Conservation (phyloP, 768 basidiomycete species). For the Favolaschia claudopus region DNA sequence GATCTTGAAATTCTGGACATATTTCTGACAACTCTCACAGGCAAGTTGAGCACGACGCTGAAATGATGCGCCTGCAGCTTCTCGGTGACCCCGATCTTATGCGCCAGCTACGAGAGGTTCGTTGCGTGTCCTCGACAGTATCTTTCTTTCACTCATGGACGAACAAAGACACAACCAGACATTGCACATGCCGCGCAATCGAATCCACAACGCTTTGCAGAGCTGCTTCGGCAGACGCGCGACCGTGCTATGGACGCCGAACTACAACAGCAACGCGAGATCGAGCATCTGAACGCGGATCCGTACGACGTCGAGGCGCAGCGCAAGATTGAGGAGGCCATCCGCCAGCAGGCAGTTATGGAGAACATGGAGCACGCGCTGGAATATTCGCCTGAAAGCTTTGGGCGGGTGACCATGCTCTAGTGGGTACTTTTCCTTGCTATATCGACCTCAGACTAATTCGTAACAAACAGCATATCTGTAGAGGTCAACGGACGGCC, state of each 20-base stretch:
- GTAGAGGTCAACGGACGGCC: conserved; percentile 92
- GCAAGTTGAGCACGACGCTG: conserved; percentile 78
- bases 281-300: conserved; percentile 79
- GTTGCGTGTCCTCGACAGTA: no score
- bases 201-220: conserved; percentile 78
- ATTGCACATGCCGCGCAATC: conserved; percentile 73
- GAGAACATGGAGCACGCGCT: conserved; percentile 96
- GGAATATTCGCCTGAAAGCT: conserved; percentile 92
- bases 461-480: conserved; percentile 64
- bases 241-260: conserved; percentile 63
- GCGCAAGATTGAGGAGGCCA: conserved; percentile 90
- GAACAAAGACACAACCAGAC: conserved; percentile 90
- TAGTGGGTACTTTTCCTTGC: conserved; percentile 65
- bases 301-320: conserved; percentile 95
- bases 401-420: conserved; percentile 95
- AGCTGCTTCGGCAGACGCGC: conserved; percentile 69
- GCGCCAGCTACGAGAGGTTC: conserved; percentile 72
- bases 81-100: conserved; percentile 86
- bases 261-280: conserved; percentile 64
- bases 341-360: conserved; percentile 85
- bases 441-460: not conserved
- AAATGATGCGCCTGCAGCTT: conserved; percentile 90
- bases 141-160: no score
- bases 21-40: conserved; percentile 46
- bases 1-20: no score